Conservation (phyloP, 805 yeast genomes). For the Nakazawaea molendinolei region DNA sequence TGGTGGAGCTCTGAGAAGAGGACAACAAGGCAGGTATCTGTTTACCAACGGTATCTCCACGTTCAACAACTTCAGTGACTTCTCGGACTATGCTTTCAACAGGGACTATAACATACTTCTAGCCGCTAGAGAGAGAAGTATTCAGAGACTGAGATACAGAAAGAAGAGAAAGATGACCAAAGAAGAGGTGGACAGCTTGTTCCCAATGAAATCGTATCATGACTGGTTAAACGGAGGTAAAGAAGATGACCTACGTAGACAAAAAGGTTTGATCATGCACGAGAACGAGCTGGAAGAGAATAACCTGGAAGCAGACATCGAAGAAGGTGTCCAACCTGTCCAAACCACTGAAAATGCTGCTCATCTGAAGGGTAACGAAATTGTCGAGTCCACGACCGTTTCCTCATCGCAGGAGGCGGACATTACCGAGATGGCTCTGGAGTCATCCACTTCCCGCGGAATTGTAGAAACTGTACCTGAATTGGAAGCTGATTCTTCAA, state of each 20-base stretch:
- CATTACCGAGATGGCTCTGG: no score
- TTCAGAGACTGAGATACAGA: constrained; percentile 31
- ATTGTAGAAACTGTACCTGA: constrained; percentile 1
- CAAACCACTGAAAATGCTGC: no score
- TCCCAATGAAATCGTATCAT: constrained; percentile 50
- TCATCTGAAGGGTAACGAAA: no score
- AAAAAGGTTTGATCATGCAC: constrained; percentile 25
- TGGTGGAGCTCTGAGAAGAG: constrained; percentile 2
- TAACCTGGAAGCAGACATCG: constrained; percentile 15
- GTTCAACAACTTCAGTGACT: constrained; percentile 4
- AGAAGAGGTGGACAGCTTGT: constrained; percentile 52
- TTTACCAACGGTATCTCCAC: constrained; percentile 7
- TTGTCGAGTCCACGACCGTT: no score
- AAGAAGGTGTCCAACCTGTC: no score
- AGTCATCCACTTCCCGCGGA: no score
- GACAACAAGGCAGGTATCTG: constrained; percentile 9
- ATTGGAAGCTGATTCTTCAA: neutral
- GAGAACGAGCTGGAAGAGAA: constrained; percentile 33
- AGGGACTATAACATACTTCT: constrained; percentile 17
- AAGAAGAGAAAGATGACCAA: constrained; percentile 46
- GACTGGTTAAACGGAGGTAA: constrained; percentile 60
- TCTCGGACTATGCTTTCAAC: constrained; percentile 20
- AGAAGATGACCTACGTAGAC: constrained; percentile 41
- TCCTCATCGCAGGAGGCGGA: no score
- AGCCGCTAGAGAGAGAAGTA: constrained; percentile 18